Base-by-base conservation (phyloP, 768 basidiomycete genomes). In the Cantharellus cinnabarinus region DNA sequence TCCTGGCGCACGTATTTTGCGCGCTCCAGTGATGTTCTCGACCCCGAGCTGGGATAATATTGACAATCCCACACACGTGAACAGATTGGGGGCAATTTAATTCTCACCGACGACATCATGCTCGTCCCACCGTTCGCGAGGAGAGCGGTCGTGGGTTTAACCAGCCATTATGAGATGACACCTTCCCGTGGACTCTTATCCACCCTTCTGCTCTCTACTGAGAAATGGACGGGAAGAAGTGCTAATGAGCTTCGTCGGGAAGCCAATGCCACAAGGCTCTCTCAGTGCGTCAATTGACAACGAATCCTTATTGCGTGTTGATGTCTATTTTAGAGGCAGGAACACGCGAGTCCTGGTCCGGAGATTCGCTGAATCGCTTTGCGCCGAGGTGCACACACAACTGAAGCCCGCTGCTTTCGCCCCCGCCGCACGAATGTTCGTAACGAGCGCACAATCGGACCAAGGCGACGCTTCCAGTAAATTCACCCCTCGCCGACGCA, bases 171-270 rank as follows among this genome's bases (percentile, higher is more conserved):
- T 29, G 20, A 29, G 20, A 29, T 29, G 20, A 29, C 20, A 29
- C 20, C 20, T 29, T 64, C 59, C 65, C 62, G 50, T 63, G 67
- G 51, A 62, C 63, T 39, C 73, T 77, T 59, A 77, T 77, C 51
- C 80, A 79, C 38, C 74, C 79, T 15, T 75, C 81, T 34, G 75
- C 82, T 60, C 73, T 76, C 41, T 73, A 76, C 61, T 72, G 76
- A 56, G 81, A 78, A 77, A 74, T 57, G 56, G 56, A 37, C 79
- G 61, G 75, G 71, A 59, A 72, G 77, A 62, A 71, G 75, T 58
- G 66, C 79, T 60, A 68, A 69, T 15, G 72, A 75, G 44, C 73
- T 82, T 50, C 74, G 73, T 63, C 72, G 72, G 63, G 77, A 81
- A 66, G 76, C 78, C 53, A 80, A 71, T 65, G 65, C 66, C 50